These are phyloP conservation scores for Fraxinus nigra DNA, from an alignment of 305 asterid genomes.

Conservation along the genomic window DNA sequence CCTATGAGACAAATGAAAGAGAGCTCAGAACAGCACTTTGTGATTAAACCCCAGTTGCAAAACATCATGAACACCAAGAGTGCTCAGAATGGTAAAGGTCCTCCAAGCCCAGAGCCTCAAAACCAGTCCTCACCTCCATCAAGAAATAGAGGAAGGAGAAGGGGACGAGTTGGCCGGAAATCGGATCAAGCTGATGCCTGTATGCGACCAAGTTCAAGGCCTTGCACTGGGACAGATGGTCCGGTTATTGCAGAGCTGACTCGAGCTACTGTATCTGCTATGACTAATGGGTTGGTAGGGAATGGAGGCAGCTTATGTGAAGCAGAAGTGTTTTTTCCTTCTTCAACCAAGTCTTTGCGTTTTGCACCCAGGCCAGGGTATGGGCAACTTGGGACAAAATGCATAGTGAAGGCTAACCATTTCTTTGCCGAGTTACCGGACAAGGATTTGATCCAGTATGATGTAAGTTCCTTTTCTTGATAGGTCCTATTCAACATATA, in stretches of 20 bases:
- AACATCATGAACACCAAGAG: slow-evolving; percentile 45
- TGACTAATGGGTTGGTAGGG: slow-evolving; percentile 24
- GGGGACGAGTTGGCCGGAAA: slow-evolving; percentile 82
- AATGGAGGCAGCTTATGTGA: slow-evolving; percentile 33
- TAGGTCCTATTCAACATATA: slow-evolving; percentile 17
- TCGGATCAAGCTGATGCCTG: slow-evolving; percentile 76
- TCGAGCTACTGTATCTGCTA: slow-evolving; percentile 33
- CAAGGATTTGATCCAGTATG: slow-evolving; percentile 95
- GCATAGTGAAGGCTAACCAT: slow-evolving; percentile 97
- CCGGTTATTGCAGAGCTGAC: slow-evolving; percentile 36
- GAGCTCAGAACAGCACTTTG: slow-evolving; percentile 63
- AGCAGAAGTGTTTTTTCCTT: slow-evolving; percentile 47
- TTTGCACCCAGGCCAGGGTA: slow-evolving; percentile 85
- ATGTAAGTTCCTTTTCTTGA: slow-evolving; percentile 57
- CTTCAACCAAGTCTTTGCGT: slow-evolving; percentile 70
- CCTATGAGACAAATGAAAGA: slow-evolving; percentile 87
- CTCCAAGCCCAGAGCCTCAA: slow-evolving; percentile 52
- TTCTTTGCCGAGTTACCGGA: slow-evolving; percentile 88
- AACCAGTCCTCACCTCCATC: slow-evolving; percentile 66
- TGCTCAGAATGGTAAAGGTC: slow-evolving; percentile 58
- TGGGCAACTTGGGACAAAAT: slow-evolving; percentile 86
- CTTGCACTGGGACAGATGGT: slow-evolving; percentile 69
- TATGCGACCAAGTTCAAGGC: slow-evolving; percentile 85
- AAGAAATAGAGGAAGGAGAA: slow-evolving; percentile 70
- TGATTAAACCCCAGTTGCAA: slow-evolving; percentile 62